These are phyloP conservation scores for Calcarisporium arbuscula DNA, from an alignment of 2,329 filamentous ascomycete genomes.

Conservation along the genomic window DNA sequence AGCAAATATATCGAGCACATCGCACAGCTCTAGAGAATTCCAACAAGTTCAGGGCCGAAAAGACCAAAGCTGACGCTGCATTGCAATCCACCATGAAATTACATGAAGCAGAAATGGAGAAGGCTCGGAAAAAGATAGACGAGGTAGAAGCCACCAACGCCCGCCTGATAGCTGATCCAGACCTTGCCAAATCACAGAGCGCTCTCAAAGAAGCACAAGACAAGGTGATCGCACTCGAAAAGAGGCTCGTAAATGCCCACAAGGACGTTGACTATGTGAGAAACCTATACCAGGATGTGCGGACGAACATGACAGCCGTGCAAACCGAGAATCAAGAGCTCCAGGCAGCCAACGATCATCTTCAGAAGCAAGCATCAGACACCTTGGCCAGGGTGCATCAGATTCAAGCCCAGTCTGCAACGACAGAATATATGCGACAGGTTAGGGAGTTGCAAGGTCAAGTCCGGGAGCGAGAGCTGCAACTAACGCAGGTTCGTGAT, in stretches of 20 bases:
- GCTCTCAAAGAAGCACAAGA: conserved; percentile 30
- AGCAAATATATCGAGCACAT: conserved; percentile 38
- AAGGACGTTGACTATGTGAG: conserved; percentile 51
- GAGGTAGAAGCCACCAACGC: conserved; percentile 28
- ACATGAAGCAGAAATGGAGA: conserved; percentile 28
- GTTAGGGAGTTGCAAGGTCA: conserved; percentile 35
- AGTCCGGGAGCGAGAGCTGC: conserved; percentile 44
- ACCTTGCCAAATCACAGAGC: conserved; percentile 19
- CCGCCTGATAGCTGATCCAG: conserved; percentile 20
- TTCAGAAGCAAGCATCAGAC: conserved; percentile 34
- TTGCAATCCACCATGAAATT: conserved; percentile 20
- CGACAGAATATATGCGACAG: conserved; percentile 27
- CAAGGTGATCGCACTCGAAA: conserved; percentile 34
- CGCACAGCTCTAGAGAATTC: conserved; percentile 47
- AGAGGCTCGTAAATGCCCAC: conserved; percentile 32
- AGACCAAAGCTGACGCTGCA: conserved; percentile 29
- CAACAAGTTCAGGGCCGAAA: conserved; percentile 39
- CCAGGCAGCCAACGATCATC: conserved; percentile 30
- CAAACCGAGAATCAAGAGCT: conserved; percentile 41
- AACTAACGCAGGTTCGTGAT: conserved; percentile 41
- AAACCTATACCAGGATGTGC: conserved; percentile 53
- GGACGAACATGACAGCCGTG: conserved; percentile 38
- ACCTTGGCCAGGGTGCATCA: conserved; percentile 42
- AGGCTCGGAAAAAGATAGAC: conserved; percentile 27
- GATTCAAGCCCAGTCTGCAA: conserved; percentile 33